Base-by-base conservation (phyloP, 1,284 basidiomycete species). In the Sphaerobolus stellatus region DNA sequence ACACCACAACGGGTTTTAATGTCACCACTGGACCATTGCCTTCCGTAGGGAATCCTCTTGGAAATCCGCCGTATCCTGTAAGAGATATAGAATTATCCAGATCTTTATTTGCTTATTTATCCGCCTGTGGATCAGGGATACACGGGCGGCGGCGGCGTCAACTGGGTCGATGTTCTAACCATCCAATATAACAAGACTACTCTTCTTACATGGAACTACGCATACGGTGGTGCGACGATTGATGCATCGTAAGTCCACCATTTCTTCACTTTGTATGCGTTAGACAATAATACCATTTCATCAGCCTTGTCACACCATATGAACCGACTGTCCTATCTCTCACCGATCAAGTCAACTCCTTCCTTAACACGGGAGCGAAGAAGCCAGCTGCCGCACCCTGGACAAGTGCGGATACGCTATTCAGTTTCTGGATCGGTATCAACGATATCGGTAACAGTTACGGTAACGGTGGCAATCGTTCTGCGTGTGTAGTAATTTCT, bases 361-460 rank as follows among this genome's bases (percentile, higher is more conserved):
- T 85, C 68, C 75, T 79, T 48, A 44, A 72, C 13, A 71, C 81
- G 54, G 68, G 84, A 1, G 77, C 80, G 1, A 60, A 76, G 1
- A n/a, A n/a, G n/a, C n/a, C n/a, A n/a, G 56, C 61, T 8, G 78
- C 74, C 16, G 82, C 80, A 1, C 58, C 71, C 34, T 86, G 83
- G 83, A 64, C 72, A 40, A 76, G 78, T 59, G 69, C 74, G 2
- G 77, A 84, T 62, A 76, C 81, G 28, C 68, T 85, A 1, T 85
- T 85, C 62, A 78, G 79, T 3, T 62, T 84, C 50, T 86, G 82
- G 80, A 83, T n/a, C n/a, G n/a, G n/a, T n/a, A n/a, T n/a, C n/a
- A n/a, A n/a, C n/a, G n/a, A n/a, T n/a, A n/a, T n/a, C n/a, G n/a
- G n/a, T n/a, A n/a, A n/a, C n/a, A n/a, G 13, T 43, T 27, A 14